phyloP scores from a whole-genome alignment of 148 eudicot genomes.

The Vaccinium vitisidaea region DNA sequence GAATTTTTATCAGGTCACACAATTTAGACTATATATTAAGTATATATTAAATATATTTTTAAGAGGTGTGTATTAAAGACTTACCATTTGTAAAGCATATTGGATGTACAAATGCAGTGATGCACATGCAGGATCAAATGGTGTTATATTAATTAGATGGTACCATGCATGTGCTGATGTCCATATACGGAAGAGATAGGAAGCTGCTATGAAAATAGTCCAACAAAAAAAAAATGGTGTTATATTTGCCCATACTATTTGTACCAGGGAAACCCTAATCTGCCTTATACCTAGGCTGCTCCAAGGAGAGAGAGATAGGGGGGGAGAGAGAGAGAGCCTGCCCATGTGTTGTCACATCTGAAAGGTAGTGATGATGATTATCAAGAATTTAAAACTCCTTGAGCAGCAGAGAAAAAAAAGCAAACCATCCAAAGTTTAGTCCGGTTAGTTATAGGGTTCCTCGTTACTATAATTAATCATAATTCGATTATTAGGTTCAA shows the following conservation, averaged over 20 bases:
- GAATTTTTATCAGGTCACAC: no score
- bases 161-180: no score
- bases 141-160: background rate
- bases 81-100: background rate
- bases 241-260: background rate
- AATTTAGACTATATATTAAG: no score
- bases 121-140: background rate
- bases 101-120: background rate
- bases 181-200: no score
- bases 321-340: background rate
- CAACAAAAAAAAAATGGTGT: no score
- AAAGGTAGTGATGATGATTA: background rate
- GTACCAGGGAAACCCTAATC: background rate
- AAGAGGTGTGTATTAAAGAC: no score
- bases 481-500: no score
- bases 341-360: constrained; percentile 17
- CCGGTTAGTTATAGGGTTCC: no score
- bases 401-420: background rate
- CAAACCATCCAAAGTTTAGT: background rate
- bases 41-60: no score
- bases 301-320: background rate
- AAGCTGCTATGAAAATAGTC: no score
- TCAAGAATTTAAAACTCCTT: background rate
- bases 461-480: no score
- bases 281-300: background rate